Evolutionary conservation across 2,329 filamentous ascomycete genomes (phyloP).

Genomic region (Aspergillus vadensis): DNA sequence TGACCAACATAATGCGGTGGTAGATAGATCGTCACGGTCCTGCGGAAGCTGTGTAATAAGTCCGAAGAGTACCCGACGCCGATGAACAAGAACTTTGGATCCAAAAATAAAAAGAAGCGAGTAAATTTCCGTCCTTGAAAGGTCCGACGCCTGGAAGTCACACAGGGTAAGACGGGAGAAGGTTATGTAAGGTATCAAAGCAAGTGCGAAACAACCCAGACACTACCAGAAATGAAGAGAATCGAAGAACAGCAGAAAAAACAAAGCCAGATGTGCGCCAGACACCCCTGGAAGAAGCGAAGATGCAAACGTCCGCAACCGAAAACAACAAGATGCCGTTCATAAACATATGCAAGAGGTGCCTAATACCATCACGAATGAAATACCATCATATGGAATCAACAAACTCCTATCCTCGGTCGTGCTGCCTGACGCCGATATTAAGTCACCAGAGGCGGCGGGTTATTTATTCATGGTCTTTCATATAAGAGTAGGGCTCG

Average conservation of each 20-base stretch:
- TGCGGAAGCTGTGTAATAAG: neutral
- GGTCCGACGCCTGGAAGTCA: slow-evolving; percentile 32
- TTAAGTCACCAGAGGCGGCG: slow-evolving; percentile 27
- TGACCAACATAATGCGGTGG: neutral
- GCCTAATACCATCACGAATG: slow-evolving; percentile 45
- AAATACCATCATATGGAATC: slow-evolving; percentile 44
- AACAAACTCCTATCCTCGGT: slow-evolving; percentile 31
- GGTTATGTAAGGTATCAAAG: slow-evolving; percentile 35
- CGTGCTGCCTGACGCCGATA: slow-evolving; percentile 21
- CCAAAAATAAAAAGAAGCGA: slow-evolving; percentile 24
- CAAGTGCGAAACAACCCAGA: slow-evolving; percentile 29
- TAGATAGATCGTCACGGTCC: neutral
- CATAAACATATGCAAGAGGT: slow-evolving; percentile 45
- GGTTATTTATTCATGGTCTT: slow-evolving; percentile 35
- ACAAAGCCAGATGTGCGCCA: slow-evolving; percentile 33
- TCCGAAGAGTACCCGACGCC: neutral
- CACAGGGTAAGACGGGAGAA: slow-evolving; percentile 27
- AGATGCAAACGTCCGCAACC: slow-evolving; percentile 39
- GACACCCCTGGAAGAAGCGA: slow-evolving; percentile 36
- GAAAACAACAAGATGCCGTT: slow-evolving; percentile 35
- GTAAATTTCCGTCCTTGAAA: slow-evolving; percentile 26
- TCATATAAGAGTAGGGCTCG: slow-evolving; percentile 36
- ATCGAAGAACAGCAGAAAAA: slow-evolving; percentile 23
- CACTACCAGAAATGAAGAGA: slow-evolving; percentile 23
- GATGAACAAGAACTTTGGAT: slow-evolving; percentile 28